Evolutionary conservation across 495 filamentous ascomycete genomes (phyloP), one percentile per base, ranked within the genome.

Genomic region (Hypoxylon subgilvum): DNA sequence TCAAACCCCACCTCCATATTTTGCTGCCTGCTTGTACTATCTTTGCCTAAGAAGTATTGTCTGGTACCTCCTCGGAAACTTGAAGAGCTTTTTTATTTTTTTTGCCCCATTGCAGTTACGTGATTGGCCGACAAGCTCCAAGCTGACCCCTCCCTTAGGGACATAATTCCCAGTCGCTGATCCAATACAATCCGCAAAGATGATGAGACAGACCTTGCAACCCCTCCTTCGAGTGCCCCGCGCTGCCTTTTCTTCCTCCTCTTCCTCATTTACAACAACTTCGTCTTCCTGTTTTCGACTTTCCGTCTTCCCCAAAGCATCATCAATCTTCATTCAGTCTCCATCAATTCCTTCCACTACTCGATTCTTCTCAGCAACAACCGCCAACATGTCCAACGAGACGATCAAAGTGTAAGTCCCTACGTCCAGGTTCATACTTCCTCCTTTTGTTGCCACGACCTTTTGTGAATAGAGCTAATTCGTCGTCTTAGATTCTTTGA

Each of bases 351-450:
- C 65, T 54, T 50, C 51, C 16, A 51, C 53, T 30, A 21, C 56
- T 38, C 68, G 84, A 71, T 75, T 75, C 62, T 91, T 90, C 74
- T 80, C 82, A 67, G 74, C 85, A 69, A 81, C 86, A 58, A 65
- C 83, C 66, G 72, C 81, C 72, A 81, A 73, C 71, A 91, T 91
- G 88, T 71, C 79, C 57, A 78, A 84, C 75, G 80, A 87, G 72
- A 79, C 73, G 25, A 45, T 47, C 55, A 54, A 57, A 43, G 65
- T 67, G 57, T 65, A 65, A 61, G 56, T 54, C 32, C n/a, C 14
- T 27, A 27, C 27, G 18, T 14, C 25, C 12, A 10, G 13, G n/a
- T 17, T 38, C 4, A n/a, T 38, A 4, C 4, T 4, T 17, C 18
- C 6, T 38, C 12, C 4, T 7, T 35, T 35, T 35, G 31, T 35